Percentiles rank a stretch among this genome's conserved stretches.
phyloP scores from a whole-genome alignment of 805 yeast genomes.

The Sugiyamaella valdiviana region DNA sequence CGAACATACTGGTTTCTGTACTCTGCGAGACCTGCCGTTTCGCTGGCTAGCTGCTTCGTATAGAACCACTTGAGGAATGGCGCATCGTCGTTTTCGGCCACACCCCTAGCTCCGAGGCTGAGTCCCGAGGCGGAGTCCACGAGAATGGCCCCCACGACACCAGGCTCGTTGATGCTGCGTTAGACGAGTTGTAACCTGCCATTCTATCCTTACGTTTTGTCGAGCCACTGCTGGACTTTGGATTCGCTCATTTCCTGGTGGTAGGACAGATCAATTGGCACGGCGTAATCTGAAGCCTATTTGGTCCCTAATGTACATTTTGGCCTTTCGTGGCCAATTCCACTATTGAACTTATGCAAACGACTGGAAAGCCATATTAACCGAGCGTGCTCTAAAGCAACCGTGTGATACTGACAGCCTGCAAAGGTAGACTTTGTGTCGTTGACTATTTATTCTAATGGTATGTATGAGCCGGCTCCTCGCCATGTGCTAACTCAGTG shows the following conservation, averaged over 20 bases:
- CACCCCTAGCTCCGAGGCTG: conserved; percentile 20
- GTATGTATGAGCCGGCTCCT: too few relatives aligned
- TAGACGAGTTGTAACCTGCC: neutral
- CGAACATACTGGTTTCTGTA: conserved; percentile 12
- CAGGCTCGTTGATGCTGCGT: conserved; percentile 9
- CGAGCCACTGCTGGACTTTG: conserved; percentile 15
- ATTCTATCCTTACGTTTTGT: conserved; percentile 13
- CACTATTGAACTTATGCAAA: too few relatives aligned
- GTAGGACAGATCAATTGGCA: too few relatives aligned
- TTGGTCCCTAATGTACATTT: too few relatives aligned
- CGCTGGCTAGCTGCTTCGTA: neutral
- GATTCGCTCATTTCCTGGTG: neutral
- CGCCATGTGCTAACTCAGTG: neutral
- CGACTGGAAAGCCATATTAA: too few relatives aligned
- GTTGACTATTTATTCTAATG: too few relatives aligned
- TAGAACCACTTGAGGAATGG: conserved; percentile 16
- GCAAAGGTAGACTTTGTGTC: too few relatives aligned
- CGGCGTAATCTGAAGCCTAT: too few relatives aligned
- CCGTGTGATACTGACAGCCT: too few relatives aligned
- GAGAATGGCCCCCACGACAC: conserved; percentile 18
- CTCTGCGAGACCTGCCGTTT: conserved; percentile 8
- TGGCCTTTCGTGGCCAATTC: too few relatives aligned
- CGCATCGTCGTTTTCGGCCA: conserved; percentile 19
- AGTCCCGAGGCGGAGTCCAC: conserved; percentile 19
- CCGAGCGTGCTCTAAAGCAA: too few relatives aligned